These are phyloP conservation scores for Meripilus lineatus DNA, from an alignment of 1,284 basidiomycete species.

Conservation along the genomic window DNA sequence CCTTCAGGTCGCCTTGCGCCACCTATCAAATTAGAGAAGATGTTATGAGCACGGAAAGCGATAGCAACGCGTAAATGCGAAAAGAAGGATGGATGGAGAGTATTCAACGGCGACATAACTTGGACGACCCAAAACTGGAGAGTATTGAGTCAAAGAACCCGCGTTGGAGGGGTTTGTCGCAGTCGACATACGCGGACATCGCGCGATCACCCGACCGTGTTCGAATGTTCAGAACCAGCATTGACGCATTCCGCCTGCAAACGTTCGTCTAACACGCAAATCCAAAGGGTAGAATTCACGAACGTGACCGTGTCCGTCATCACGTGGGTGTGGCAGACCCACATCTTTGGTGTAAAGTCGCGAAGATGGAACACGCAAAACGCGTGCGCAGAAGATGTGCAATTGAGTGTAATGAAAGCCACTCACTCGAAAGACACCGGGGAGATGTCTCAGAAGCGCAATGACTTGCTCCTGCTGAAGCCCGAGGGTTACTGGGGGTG, in stretches of 20 bases:
- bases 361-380: too few relatives aligned
- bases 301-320: constrained; percentile 17
- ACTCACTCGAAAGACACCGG: constrained; percentile 34
- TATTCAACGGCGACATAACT: too few relatives aligned
- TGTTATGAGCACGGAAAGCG: constrained; percentile 10
- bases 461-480: constrained; percentile 48
- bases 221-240: neutral
- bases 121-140: too few relatives aligned
- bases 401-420: constrained; percentile 3
- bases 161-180: neutral
- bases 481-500: constrained; percentile 13
- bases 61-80: constrained; percentile 5
- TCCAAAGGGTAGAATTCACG: too few relatives aligned
- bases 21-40: constrained; percentile 8
- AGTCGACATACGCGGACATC: neutral
- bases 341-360: constrained; percentile 7
- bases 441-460: constrained; percentile 44
- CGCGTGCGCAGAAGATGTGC: too few relatives aligned
- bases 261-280: too few relatives aligned
- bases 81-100: too few relatives aligned
- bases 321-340: constrained; percentile 8
- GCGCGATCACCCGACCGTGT: neutral
- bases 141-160: neutral
- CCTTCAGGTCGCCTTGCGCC: constrained; percentile 38
- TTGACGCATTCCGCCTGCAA: too few relatives aligned